A percentile compares a stretch with the other conserved stretches of the same genome.
Evolutionary conservation across 345 rosid genomes (phyloP).

Genomic region (Trapa incisa): DNA sequence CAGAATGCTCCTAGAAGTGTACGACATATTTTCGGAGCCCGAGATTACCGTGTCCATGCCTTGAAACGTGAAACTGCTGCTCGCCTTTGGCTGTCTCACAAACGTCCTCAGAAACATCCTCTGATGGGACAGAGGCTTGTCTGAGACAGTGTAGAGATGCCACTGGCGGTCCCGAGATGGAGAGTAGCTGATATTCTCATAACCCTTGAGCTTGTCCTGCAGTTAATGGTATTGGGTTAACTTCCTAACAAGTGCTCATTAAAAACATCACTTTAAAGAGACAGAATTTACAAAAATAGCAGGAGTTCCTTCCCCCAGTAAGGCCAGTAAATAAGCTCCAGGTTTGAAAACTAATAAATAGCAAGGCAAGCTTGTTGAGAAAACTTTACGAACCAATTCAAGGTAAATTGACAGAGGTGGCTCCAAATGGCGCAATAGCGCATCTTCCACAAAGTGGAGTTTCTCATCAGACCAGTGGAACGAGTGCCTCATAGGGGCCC

Average conservation of each 20-base stretch:
- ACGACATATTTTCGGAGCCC: constrained; percentile 41
- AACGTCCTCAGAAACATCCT: constrained; percentile 98
- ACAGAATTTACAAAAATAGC: not conserved
- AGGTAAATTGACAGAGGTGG: constrained; percentile 96
- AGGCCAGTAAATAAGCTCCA: too few species aligned
- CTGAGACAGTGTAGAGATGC: constrained; percentile 82
- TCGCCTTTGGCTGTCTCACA: constrained; percentile 65
- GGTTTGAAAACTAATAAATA: not conserved
- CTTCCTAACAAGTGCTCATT: not conserved
- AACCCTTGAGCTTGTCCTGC: constrained; percentile 95
- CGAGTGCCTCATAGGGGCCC: constrained; percentile 96
- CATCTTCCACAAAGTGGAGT: constrained; percentile 77
- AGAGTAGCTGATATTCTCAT: constrained; percentile 54
- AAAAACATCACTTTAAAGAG: not conserved
- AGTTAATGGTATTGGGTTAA: not conserved
- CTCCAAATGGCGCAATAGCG: constrained; percentile 86
- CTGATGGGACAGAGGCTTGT: constrained; percentile 62
- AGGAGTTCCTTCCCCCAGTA: too few species aligned
- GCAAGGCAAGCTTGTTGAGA: not conserved
- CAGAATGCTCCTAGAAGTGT: constrained; percentile 71
- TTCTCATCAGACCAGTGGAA: constrained; percentile 89
- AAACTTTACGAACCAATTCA: constrained; percentile 55
- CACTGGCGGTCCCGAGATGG: constrained; percentile 88
- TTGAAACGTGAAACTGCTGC: constrained; percentile 45
- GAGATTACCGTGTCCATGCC: constrained; percentile 37